Conservation (phyloP, 305 asterid genomes). For the Fraxinus greggii region DNA sequence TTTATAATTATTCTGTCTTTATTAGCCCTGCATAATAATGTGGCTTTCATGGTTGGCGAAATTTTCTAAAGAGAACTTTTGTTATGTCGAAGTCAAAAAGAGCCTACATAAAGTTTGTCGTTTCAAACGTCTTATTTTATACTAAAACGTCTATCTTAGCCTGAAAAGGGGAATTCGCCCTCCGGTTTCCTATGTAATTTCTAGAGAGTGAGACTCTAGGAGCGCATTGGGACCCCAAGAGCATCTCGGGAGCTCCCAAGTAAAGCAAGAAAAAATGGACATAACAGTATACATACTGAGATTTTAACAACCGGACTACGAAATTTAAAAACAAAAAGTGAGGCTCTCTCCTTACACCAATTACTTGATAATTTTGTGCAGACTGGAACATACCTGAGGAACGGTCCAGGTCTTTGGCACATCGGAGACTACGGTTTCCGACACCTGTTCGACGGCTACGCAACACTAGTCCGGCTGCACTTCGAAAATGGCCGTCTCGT, state of each 20-base stretch:
- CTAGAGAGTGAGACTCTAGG: neutral
- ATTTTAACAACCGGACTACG: neutral
- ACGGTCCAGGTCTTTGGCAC: slow-evolving; percentile 96
- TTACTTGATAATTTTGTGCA: slow-evolving; percentile 29
- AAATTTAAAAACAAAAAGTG: neutral
- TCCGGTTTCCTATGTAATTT: neutral
- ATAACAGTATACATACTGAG: neutral
- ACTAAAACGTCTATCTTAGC: neutral
- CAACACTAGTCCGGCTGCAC: slow-evolving; percentile 82
- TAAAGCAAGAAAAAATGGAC: neutral
- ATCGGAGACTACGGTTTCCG: slow-evolving; percentile 82
- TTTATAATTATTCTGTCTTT: neutral
- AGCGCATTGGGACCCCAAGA: neutral
- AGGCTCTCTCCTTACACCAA: neutral
- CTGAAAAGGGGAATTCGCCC: neutral
- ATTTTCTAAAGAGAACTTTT: neutral
- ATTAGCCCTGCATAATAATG: neutral
- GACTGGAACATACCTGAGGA: slow-evolving; percentile 90
- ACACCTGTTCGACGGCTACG: slow-evolving; percentile 95
- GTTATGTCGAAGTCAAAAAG: neutral
- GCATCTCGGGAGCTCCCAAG: neutral
- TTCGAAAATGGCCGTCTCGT: slow-evolving; percentile 52
- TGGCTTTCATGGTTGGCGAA: neutral
- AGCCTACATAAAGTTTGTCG: neutral
- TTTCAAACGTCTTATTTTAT: neutral